phyloP scores from a whole-genome alignment of 805 yeast species.

The Saturnispora quitensis region DNA sequence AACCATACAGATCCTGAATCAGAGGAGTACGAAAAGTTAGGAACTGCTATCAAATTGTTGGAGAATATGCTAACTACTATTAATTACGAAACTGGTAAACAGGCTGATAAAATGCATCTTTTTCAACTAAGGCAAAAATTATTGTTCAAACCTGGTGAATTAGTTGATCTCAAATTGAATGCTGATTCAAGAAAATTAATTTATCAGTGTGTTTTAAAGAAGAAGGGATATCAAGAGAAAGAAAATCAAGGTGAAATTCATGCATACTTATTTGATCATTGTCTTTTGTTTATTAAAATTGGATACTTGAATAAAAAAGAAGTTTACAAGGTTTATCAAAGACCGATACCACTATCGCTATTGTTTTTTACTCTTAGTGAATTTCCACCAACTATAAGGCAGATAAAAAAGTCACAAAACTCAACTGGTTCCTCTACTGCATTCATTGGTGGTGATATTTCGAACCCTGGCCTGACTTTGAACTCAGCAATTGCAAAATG shows the following conservation, averaged over 20 bases:
- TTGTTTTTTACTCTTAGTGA: slow-evolving; percentile 68
- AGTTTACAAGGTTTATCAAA: slow-evolving; percentile 81
- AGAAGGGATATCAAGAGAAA: slow-evolving; percentile 61
- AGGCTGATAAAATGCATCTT: slow-evolving; percentile 85
- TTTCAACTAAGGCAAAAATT: slow-evolving; percentile 80
- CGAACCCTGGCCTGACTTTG: slow-evolving; percentile 12
- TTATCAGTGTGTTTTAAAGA: slow-evolving; percentile 68
- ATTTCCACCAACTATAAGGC: slow-evolving; percentile 59
- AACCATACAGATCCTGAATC: slow-evolving; percentile 73
- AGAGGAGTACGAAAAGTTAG: slow-evolving; percentile 60
- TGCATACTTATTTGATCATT: slow-evolving; percentile 81
- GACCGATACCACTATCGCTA: slow-evolving; percentile 77
- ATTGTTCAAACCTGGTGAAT: slow-evolving; percentile 72
- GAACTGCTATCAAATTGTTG: slow-evolving; percentile 65
- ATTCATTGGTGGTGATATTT: slow-evolving; percentile 19
- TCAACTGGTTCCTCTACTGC: slow-evolving; percentile 26
- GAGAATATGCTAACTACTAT: slow-evolving; percentile 68
- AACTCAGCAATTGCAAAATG: slow-evolving; percentile 28
- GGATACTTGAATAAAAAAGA: slow-evolving; percentile 86
- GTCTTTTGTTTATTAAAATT: slow-evolving; percentile 72
- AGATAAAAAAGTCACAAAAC: slow-evolving; percentile 33
- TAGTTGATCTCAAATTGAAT: slow-evolving; percentile 74
- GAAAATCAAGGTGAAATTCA: slow-evolving; percentile 72
- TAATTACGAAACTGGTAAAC: slow-evolving; percentile 85
- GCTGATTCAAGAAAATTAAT: slow-evolving; percentile 74